Base-by-base conservation (phyloP, 768 basidiomycete species). In the Ephemerocybe angulata region DNA sequence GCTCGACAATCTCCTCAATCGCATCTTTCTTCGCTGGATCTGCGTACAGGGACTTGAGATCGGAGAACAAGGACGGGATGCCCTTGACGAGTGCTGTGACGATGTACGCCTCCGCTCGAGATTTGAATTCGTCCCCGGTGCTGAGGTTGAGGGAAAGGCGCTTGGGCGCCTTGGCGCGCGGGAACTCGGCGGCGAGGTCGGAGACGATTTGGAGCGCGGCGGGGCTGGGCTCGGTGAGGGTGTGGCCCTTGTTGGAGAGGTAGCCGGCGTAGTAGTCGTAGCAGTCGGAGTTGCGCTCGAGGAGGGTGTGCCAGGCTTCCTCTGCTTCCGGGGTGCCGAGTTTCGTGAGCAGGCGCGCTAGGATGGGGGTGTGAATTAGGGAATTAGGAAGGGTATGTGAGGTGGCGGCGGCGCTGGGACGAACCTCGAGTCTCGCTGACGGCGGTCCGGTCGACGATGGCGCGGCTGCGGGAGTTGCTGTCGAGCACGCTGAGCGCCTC, bases 41-140 rank as follows among this genome's bases (percentile, higher is more conserved):
- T 8, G 62, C 59, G 63, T 97, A 98, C 1, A 98, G 80, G 0
- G 85, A 76, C 67, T 98, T 98, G 67, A 98, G 64, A 70, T 98
- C 95, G 17, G 88, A 84, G 64, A 98, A 99, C 2, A 98, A 75
- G 2, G 93, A 97, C 2, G 97, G 97, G 35, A 98, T 78, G 59
- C 95, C 96, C 65, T 90, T 92, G 38, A 76, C 78, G 12, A 99
- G 75, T 8, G 82, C 88, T 3, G 77, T 74, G 5, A 78, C 63
- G 44, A 98, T 70, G 68, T 98, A 98, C 3, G 78, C 70, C 54
- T 77, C 75, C 5, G 82, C 82, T 11, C 88, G 75, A 28, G 75
- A 69, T 50, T 73, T 79, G 74, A 98, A 98, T 21, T 79, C 72
- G 19, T 87, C 84, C 21, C 83, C 88, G 15, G 77, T 64, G 0